Percentiles rank a stretch among this genome's conserved stretches.
Evolutionary conservation across 352 stramenopile species (phyloP).

Genomic region (Pythium rishiriense): DNA sequence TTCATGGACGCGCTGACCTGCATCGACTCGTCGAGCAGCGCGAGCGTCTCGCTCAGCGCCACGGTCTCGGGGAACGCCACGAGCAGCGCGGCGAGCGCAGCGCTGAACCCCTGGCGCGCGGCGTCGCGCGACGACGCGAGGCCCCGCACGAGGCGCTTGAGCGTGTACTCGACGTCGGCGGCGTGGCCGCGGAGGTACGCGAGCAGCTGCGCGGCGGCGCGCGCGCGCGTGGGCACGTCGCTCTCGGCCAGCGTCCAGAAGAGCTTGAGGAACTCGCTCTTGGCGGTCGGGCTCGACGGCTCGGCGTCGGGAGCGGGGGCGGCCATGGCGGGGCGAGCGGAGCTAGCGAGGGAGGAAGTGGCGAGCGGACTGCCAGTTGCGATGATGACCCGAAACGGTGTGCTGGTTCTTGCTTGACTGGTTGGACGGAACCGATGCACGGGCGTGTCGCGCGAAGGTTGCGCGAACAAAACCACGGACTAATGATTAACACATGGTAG

Average conservation of each 20-base stretch:
- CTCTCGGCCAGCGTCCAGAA: slow-evolving; percentile 87
- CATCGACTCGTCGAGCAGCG: slow-evolving; percentile 73
- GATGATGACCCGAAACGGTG: slow-evolving; percentile 30
- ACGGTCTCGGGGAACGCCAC: slow-evolving; percentile 45
- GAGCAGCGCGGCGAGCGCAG: slow-evolving; percentile 75
- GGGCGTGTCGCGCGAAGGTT: slow-evolving; percentile 21
- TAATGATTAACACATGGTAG: neutral
- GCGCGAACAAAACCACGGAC: slow-evolving; percentile 22
- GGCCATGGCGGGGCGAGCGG: slow-evolving; percentile 15
- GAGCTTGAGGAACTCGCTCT: slow-evolving; percentile 83
- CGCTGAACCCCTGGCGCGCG: slow-evolving; percentile 88
- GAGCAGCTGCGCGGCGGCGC: slow-evolving; percentile 64
- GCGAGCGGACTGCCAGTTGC: neutral
- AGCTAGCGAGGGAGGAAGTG: too few relatives aligned
- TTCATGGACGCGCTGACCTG: slow-evolving; percentile 85
- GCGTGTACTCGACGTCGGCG: slow-evolving; percentile 84
- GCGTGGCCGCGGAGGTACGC: slow-evolving; percentile 32
- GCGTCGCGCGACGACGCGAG: slow-evolving; percentile 88
- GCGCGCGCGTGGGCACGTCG: slow-evolving; percentile 53
- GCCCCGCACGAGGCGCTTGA: slow-evolving; percentile 90
- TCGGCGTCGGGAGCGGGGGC: slow-evolving; percentile 7
- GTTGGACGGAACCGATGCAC: slow-evolving; percentile 31
- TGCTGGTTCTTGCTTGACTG: slow-evolving; percentile 23
- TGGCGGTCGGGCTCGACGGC: slow-evolving; percentile 15
- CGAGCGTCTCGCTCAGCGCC: slow-evolving; percentile 50